Percentiles rank a stretch among this genome's conserved stretches.
phyloP scores from a whole-genome alignment of 495 filamentous ascomycete species.

The Glutinoglossum americanum region DNA sequence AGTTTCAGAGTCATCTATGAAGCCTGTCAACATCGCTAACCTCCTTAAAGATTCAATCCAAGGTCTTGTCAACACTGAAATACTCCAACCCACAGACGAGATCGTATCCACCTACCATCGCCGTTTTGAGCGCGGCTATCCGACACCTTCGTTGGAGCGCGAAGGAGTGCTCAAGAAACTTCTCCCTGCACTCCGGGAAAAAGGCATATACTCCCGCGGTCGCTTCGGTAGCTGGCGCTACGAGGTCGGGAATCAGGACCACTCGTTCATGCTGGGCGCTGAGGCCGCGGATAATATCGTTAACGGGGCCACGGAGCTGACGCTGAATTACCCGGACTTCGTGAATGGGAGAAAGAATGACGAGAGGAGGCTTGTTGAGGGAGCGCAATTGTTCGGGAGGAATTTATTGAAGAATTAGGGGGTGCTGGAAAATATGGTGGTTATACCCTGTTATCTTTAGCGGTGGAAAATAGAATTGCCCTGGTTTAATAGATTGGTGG shows the following conservation, averaged over 20 bases:
- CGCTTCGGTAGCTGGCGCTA: conserved; percentile 98
- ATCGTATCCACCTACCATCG: conserved; percentile 98
- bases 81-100: conserved; percentile 77
- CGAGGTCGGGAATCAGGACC: conserved; percentile 94
- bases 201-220: conserved; percentile 86
- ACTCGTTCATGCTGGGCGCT: conserved; percentile 96
- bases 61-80: conserved; percentile 90
- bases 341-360: conserved; percentile 80
- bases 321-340: conserved; percentile 97
- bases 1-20: conserved; percentile 88
- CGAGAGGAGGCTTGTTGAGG: conserved; percentile 71
- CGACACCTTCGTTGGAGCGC: conserved; percentile 83
- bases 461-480: neutral
- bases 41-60: conserved; percentile 79
- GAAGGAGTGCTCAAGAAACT: conserved; percentile 85
- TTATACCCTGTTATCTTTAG: neutral
- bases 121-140: conserved; percentile 97
- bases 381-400: conserved; percentile 35
- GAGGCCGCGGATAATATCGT: conserved; percentile 93
- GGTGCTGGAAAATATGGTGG: neutral
- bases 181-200: conserved; percentile 72
- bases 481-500: neutral
- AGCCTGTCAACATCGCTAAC: conserved; percentile 68
- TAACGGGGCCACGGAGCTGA: conserved; percentile 84
- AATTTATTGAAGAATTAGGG: neutral